These are phyloP conservation scores for Pichia sp. DNA, from an alignment of 1,139 yeast species.

Conservation along the genomic window DNA sequence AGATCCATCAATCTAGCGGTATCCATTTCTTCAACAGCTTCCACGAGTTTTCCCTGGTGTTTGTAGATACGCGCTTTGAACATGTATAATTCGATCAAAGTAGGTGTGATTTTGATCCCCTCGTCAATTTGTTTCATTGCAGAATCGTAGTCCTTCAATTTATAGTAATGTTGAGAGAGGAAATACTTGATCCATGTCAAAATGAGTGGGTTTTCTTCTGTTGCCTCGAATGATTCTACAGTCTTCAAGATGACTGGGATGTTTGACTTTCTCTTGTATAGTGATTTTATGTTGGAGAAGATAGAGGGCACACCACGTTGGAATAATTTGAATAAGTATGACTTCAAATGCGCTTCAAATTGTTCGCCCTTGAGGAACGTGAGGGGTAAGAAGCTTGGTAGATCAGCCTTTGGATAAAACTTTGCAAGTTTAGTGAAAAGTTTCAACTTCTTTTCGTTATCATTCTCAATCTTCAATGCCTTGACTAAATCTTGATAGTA, in stretches of 20 bases:
- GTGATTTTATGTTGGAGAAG: slow-evolving; percentile 76
- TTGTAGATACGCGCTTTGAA: slow-evolving; percentile 76
- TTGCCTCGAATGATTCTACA: slow-evolving; percentile 39
- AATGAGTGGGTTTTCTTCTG: slow-evolving; percentile 42
- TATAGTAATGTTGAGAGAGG: slow-evolving; percentile 73
- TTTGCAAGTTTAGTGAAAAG: slow-evolving; percentile 57
- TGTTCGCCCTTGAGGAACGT: slow-evolving; percentile 56
- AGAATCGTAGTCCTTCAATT: slow-evolving; percentile 39
- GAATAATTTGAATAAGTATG: slow-evolving; percentile 56
- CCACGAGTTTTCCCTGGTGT: slow-evolving; percentile 51
- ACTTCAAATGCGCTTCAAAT: slow-evolving; percentile 39
- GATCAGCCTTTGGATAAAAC: slow-evolving; percentile 81
- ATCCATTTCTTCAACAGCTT: slow-evolving; percentile 63
- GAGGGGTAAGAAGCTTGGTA: slow-evolving; percentile 72
- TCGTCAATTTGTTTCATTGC: slow-evolving; percentile 54
- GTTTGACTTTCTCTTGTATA: slow-evolving; percentile 52
- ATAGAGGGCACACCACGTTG: slow-evolving; percentile 85
- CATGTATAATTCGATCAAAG: slow-evolving; percentile 74
- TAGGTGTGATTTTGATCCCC: slow-evolving; percentile 72
- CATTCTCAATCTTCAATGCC: slow-evolving; percentile 39
- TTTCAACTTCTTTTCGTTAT: slow-evolving; percentile 36
- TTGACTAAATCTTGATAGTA: slow-evolving; percentile 65
- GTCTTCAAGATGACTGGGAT: slow-evolving; percentile 43
- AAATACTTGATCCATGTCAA: slow-evolving; percentile 74
- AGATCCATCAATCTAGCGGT: slow-evolving; percentile 71